phyloP scores from a whole-genome alignment of 2,329 filamentous ascomycete species.

The Stachybotrys echinatus region DNA sequence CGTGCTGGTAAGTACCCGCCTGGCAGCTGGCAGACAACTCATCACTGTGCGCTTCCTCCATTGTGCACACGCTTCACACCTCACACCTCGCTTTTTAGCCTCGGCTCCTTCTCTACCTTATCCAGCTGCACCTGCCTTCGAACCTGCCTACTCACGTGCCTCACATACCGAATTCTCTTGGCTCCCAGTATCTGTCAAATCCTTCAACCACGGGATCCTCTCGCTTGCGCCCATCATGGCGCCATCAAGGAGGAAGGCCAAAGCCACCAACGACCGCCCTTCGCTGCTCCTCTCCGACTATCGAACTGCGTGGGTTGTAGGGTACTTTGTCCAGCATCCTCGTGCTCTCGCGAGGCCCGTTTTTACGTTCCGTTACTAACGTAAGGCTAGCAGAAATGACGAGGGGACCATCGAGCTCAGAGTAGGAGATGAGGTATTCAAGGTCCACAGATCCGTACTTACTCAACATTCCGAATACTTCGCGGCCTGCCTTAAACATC shows the following conservation, averaged over 20 bases:
- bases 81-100: background rate
- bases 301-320: slow-evolving; percentile 27
- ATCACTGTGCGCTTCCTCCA: background rate
- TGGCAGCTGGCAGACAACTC: background rate
- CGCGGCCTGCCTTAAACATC: slow-evolving; percentile 17
- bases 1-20: background rate
- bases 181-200: background rate
- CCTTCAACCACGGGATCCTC: background rate
- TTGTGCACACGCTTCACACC: background rate
- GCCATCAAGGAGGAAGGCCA: slow-evolving; percentile 17
- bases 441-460: slow-evolving; percentile 22
- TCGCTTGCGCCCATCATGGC: slow-evolving; percentile 10
- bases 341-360: background rate
- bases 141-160: background rate
- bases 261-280: slow-evolving; percentile 10
- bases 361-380: background rate
- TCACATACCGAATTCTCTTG: background rate
- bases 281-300: slow-evolving; percentile 21
- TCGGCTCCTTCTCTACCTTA: background rate
- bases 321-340: slow-evolving; percentile 14
- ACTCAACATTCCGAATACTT: slow-evolving; percentile 28
- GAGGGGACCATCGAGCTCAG: slow-evolving; percentile 23
- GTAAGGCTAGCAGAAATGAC: slow-evolving; percentile 13
- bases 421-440: slow-evolving; percentile 21
- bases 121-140: background rate